Base-by-base conservation (phyloP, 352 stramenopile species). In the Hyaloperonospora brassicae region DNA sequence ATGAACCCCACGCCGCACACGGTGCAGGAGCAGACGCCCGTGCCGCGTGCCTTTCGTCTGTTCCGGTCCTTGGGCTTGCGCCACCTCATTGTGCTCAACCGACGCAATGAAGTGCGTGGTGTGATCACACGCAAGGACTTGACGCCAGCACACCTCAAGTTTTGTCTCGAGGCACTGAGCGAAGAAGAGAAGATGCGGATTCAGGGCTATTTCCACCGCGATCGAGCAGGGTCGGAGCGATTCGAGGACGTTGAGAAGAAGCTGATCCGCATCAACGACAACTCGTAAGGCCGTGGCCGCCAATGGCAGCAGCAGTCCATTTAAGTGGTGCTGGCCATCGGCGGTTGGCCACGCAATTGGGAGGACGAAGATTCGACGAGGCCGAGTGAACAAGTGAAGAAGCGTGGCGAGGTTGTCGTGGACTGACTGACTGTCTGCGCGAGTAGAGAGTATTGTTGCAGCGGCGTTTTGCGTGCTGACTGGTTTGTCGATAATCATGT, bases 21-120 rank as follows among this genome's bases (percentile, higher is more conserved):
- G 1, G 89, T 99, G 0, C 96, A 98, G 49, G 90, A 97, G 50
- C 78, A 87, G 57, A 93, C 90, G 0, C 97, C 93, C 1, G 92
- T 98, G 52, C 85, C 96, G 36, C 81, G 96, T 31, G 89, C 96
- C 0, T 99, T 99, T 75, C 85, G 93, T 30, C 64, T 99, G 21
- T 99, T 99, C 70, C 89, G 96, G 14, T 98, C 96, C 7, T 70
- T 99, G 27, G 97, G 97, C 35, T 73, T 99, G 51, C 90, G 97
- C 23, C 96, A 98, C 59, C 77, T 99, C 65, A 72, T 89, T 31
- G 87, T 97, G 13, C 61, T 97, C 13, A 96, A 97, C 62, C 78
- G 82, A 34, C 76, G 73, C 34, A 95, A 96, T 50, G 76, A 96
- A 74, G 84, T 97, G 8, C 77, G 84, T 30, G 86, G 85, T 36